Base-by-base conservation (phyloP, 1,139 yeast species). In the Candida dubliniensis region DNA sequence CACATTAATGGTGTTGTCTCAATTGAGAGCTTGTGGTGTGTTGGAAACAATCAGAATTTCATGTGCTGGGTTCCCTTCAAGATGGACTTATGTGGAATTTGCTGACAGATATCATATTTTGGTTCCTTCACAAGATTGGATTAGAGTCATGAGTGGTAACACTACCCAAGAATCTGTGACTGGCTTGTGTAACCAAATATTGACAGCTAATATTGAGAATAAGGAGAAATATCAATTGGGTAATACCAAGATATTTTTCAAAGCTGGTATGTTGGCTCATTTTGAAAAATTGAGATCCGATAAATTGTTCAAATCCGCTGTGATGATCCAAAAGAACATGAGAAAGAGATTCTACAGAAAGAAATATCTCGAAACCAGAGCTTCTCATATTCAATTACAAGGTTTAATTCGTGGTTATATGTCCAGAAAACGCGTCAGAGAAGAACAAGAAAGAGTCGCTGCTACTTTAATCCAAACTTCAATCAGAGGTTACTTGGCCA, bases 11-110 rank as follows among this genome's bases (percentile, higher is more conserved):
- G 99, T 93, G 38, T 75, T 93, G 51, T 85, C 96, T 7, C 99
- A 93, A 66, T 77, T 93, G 53, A 82, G 99, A 60, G 99, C 99
- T 12, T 93, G 99, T 76, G 99, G 99, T 82, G 99, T 93, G 41
- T 75, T 93, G 55, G 99, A 95, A 66, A 93, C 99, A 1, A 93
- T 93, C 60, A 77, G 96, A 57, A 93, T 93, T 43, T 91, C 98
- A 8, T 91, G 97, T 69, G 98, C 96, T 41, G 99, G 99, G 32
- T 93, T 90, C 77, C 99, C 99, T 29, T 86, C 97, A 0, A 78
- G 98, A 61, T 90, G 97, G 95, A 80, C 96, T 1, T 93, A 89
- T 61, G 91, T 85, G 44, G 99, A 93, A 61, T 93, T 93, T 71
- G 96, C 93, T 34, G 82, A 84, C 51, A 81, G 97, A 57, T 93